phyloP scores from a whole-genome alignment of 2,329 filamentous ascomycete species.

The Trichoderma sp. region DNA sequence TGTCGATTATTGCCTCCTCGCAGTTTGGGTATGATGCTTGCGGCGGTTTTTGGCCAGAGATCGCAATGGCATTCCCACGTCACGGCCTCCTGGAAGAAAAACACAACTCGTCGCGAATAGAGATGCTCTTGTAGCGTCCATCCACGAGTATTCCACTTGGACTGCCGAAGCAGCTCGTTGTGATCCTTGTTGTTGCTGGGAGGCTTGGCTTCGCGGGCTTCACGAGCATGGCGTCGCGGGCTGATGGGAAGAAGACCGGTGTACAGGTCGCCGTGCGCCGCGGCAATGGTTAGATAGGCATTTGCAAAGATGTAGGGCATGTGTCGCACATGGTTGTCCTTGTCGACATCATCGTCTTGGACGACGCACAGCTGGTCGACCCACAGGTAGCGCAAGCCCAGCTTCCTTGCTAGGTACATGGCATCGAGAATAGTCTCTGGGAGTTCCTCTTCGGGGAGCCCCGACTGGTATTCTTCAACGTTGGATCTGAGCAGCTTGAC shows the following conservation, averaged over 20 bases:
- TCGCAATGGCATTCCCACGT: conserved; percentile 54
- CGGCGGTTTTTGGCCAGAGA: conserved; percentile 45
- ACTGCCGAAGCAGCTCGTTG: conserved; percentile 45
- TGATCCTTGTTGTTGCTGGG: conserved; percentile 38
- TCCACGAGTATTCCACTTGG: conserved; percentile 46
- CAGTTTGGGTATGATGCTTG: conserved; percentile 39
- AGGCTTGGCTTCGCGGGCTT: conserved; percentile 33
- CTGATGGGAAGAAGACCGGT: conserved; percentile 46
- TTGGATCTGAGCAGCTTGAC: conserved; percentile 44
- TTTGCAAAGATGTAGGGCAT: conserved; percentile 53
- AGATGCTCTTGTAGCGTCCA: conserved; percentile 52
- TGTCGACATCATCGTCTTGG: conserved; percentile 48
- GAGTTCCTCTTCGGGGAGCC: conserved; percentile 45
- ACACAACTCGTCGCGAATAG: conserved; percentile 49
- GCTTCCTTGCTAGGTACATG: conserved; percentile 50
- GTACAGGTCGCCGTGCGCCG: conserved; percentile 46
- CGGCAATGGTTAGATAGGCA: conserved; percentile 51
- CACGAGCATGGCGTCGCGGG: conserved; percentile 38
- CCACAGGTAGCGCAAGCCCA: conserved; percentile 51
- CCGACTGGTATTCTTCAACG: conserved; percentile 43
- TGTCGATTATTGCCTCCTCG: conserved; percentile 38
- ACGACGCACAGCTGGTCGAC: conserved; percentile 52
- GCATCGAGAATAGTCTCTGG: conserved; percentile 50
- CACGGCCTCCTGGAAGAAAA: conserved; percentile 49
- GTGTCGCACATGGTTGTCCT: conserved; percentile 46